Evolutionary conservation across 805 yeast species (phyloP).

Genomic region (Limtongia smithiae): DNA sequence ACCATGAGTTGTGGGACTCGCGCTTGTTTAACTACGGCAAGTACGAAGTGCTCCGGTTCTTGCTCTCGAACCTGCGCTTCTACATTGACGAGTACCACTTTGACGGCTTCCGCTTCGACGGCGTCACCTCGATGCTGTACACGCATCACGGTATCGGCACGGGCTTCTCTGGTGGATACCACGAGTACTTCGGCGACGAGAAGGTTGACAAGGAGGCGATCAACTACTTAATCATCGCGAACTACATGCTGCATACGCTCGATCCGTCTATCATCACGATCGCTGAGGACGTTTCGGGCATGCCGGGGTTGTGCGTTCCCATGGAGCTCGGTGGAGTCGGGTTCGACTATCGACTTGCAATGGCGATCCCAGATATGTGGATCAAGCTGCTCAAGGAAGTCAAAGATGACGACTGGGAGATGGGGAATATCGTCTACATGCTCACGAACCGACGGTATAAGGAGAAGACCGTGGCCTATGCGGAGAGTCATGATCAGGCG

Average conservation of each 20-base stretch:
- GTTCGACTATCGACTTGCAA: conserved; percentile 86
- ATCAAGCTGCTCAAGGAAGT: conserved; percentile 83
- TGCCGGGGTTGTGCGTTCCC: conserved; percentile 88
- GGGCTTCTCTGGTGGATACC: conserved; percentile 84
- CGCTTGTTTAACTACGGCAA: conserved; percentile 86
- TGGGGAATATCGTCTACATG: conserved; percentile 73
- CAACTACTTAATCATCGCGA: conserved; percentile 86
- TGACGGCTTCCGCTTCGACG: conserved; percentile 96
- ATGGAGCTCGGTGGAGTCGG: conserved; percentile 81
- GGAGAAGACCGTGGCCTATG: conserved; percentile 85
- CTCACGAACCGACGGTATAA: conserved; percentile 83
- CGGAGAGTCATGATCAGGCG: conserved; percentile 97
- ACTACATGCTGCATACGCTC: conserved; percentile 61
- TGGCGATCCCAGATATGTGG: conserved; percentile 99
- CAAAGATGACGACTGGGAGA: conserved; percentile 86
- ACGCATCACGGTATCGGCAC: conserved; percentile 89
- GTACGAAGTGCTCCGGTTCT: conserved; percentile 84
- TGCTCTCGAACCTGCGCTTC: conserved; percentile 78
- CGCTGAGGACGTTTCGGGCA: conserved; percentile 97
- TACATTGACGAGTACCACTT: conserved; percentile 78
- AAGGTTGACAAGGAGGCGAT: conserved; percentile 82
- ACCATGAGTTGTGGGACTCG: conserved; percentile 94
- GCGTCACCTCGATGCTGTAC: conserved; percentile 91
- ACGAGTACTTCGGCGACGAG: conserved; percentile 76
- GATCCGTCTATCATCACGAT: conserved; percentile 62